A percentile compares a stretch with the other conserved stretches of the same genome.
These are phyloP conservation scores for Cubamyces sp. DNA, from an alignment of 768 basidiomycete species.

Conservation along the genomic window DNA sequence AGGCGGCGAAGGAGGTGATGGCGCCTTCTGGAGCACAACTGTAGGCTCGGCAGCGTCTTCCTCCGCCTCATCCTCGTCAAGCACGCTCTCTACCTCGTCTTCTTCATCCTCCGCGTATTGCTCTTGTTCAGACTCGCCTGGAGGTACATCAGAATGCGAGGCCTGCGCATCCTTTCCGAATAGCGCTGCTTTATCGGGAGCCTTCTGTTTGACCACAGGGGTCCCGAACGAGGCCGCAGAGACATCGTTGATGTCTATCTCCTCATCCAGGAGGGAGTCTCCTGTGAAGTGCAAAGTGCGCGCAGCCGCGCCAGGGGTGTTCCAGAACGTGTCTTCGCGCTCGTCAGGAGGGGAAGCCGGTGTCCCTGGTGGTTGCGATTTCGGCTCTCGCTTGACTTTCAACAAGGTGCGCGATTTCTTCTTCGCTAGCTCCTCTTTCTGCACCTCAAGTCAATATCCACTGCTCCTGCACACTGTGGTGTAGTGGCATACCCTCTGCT, in stretches of 20 bases:
- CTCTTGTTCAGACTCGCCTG: background rate
- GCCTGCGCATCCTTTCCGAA: background rate
- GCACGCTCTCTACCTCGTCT: conserved; percentile 17
- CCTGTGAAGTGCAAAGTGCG: conserved; percentile 68
- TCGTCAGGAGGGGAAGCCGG: conserved; percentile 32
- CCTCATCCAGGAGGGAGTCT: conserved; percentile 64
- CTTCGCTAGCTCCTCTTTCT: conserved; percentile 37
- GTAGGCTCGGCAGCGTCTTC: conserved; percentile 13
- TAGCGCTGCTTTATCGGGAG: background rate
- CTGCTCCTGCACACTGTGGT: background rate
- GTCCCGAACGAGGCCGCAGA: conserved; percentile 45
- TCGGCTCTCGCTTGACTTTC: conserved; percentile 19
- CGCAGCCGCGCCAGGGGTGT: conserved; percentile 55
- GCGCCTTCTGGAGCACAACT: conserved; percentile 6
- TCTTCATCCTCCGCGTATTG: conserved; percentile 9
- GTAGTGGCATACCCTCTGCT: conserved; percentile 38
- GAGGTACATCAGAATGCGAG: background rate
- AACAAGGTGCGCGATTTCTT: conserved; percentile 24
- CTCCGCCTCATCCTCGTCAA: background rate
- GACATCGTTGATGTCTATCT: conserved; percentile 54
- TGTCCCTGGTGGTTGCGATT: conserved; percentile 30
- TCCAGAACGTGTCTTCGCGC: conserved; percentile 66
- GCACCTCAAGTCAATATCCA: background rate
- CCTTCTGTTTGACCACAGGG: conserved; percentile 35
- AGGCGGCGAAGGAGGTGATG: background rate